Evolutionary conservation across 2,329 filamentous ascomycete species (phyloP).

Genomic region (Clonostachys chloroleuca): DNA sequence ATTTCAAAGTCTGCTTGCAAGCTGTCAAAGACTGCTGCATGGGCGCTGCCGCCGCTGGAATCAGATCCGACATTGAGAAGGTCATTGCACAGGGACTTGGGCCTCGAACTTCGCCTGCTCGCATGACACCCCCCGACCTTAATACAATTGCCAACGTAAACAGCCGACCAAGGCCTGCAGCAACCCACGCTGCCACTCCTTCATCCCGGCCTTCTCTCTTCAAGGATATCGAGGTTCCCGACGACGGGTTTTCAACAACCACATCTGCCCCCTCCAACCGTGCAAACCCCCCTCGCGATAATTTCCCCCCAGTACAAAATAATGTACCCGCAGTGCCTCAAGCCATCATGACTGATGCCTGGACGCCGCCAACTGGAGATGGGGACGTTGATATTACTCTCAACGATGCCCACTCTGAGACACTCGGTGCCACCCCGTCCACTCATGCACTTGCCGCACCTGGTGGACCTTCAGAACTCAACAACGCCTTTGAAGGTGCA

Average conservation of each 20-base stretch:
- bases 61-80: constrained; percentile 43
- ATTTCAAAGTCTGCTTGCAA: constrained; percentile 44
- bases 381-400: neutral
- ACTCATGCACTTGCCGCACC: neutral
- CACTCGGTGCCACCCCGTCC: too few species aligned
- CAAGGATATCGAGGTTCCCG: constrained; percentile 9
- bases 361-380: neutral
- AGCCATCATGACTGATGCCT: constrained; percentile 5
- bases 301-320: too few species aligned
- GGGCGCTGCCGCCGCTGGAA: constrained; percentile 43
- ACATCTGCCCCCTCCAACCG: neutral
- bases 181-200: neutral
- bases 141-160: neutral
- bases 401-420: neutral
- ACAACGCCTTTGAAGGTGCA: constrained; percentile 44
- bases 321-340: constrained; percentile 3
- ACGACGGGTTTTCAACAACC: constrained; percentile 3
- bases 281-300: too few species aligned
- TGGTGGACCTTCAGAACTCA: constrained; percentile 28
- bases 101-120: constrained; percentile 11
- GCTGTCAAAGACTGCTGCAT: constrained; percentile 46
- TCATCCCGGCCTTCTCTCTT: neutral
- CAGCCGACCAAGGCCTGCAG: neutral
- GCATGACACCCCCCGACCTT: constrained; percentile 4
- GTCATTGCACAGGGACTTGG: constrained; percentile 40